Evolutionary conservation across 2,329 filamentous ascomycete genomes (phyloP).

Genomic region (Cyphellophora attinorum): DNA sequence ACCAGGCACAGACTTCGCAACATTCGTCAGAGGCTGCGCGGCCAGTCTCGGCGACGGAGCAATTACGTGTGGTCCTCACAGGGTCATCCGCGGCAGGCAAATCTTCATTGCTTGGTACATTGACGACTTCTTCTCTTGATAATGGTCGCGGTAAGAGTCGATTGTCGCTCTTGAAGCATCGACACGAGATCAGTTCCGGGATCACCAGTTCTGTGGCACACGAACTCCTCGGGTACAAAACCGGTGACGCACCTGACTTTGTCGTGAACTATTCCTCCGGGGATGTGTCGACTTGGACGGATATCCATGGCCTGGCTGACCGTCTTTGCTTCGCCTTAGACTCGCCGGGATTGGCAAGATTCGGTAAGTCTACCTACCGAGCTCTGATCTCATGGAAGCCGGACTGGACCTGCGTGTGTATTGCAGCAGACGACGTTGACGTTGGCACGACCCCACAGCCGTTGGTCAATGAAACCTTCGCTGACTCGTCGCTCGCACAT

Average conservation of each 20-base stretch:
- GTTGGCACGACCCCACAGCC: conserved; percentile 38
- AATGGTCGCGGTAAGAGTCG: conserved; percentile 88
- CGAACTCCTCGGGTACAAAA: conserved; percentile 76
- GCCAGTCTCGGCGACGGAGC: conserved; percentile 50
- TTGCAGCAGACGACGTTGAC: conserved; percentile 63
- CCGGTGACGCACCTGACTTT: conserved; percentile 9
- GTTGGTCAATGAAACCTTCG: conserved; percentile 42
- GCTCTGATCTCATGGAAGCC: conserved; percentile 93
- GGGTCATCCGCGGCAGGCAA: conserved; percentile 89
- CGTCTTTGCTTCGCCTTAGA: conserved; percentile 83
- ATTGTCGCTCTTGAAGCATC: conserved; percentile 78
- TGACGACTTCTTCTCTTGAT: conserved; percentile 80
- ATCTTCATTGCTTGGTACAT: conserved; percentile 76
- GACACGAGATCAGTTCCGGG: conserved; percentile 84
- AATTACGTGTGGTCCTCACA: conserved; percentile 77
- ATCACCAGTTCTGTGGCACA: conserved; percentile 92
- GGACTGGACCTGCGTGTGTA: conserved; percentile 83
- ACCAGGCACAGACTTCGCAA: too few species aligned
- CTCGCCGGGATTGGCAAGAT: conserved; percentile 82
- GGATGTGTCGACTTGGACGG: conserved; percentile 86
- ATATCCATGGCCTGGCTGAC: conserved; percentile 74
- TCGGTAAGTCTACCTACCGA: conserved; percentile 76
- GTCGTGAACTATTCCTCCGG: conserved; percentile 67
- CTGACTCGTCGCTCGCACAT: conserved; percentile 66
- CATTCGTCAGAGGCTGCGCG: too few species aligned